phyloP scores from a whole-genome alignment of 106 monocot species.

The Allium fistulosum region DNA sequence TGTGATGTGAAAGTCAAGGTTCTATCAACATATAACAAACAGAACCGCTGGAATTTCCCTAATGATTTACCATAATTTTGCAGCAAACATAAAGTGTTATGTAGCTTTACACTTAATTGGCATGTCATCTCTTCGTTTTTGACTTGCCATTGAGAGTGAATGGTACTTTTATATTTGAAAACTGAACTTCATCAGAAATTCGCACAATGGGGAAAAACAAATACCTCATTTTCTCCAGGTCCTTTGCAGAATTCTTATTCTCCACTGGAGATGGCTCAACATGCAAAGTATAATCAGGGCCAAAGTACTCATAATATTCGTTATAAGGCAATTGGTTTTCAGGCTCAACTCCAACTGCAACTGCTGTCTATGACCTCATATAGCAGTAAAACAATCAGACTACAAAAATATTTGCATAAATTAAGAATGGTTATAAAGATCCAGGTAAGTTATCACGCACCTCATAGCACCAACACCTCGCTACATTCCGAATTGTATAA shows the following conservation, averaged over 20 bases:
- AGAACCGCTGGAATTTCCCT: no score
- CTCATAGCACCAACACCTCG: slow-evolving; percentile 81
- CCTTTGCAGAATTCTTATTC: slow-evolving; percentile 49
- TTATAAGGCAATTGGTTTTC: slow-evolving; percentile 61
- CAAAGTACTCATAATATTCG: slow-evolving; percentile 77
- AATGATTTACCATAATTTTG: no score
- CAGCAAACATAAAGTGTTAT: no score
- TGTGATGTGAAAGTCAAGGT: no score
- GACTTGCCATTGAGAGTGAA: no score
- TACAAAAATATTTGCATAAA: slow-evolving; percentile 4
- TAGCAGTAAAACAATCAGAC: not conserved
- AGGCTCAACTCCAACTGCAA: slow-evolving; percentile 74
- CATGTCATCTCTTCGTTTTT: no score
- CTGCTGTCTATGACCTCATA: slow-evolving; percentile 43
- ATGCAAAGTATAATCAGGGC: slow-evolving; percentile 64
- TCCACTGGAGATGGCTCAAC: slow-evolving; percentile 39
- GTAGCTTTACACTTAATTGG: no score
- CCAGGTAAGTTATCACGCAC: slow-evolving; percentile 14
- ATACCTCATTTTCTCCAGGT: slow-evolving; percentile 61
- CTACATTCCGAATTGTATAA: slow-evolving; percentile 73
- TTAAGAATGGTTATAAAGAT: not conserved
- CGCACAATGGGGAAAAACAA: not conserved
- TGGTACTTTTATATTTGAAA: no score
- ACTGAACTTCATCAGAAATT: not conserved
- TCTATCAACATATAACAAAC: no score